These are phyloP conservation scores for Dendrobium nobile DNA, from an alignment of 106 monocot genomes.

Conservation along the genomic window DNA sequence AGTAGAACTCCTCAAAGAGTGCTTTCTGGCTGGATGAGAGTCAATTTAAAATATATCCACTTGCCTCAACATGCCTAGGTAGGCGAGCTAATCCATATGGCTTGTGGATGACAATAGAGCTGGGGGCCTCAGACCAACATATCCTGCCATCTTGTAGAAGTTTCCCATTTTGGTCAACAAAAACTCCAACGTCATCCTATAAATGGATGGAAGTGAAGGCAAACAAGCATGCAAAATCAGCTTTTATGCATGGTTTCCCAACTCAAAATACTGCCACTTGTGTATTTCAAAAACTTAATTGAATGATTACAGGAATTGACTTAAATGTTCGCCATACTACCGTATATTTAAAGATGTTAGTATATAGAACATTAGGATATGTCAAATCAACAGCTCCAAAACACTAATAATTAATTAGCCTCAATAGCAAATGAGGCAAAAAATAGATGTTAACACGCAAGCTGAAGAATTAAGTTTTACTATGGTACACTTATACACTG, in stretches of 20 bases:
- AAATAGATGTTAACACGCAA: background rate
- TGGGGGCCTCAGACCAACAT: constrained; percentile 89
- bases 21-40: background rate
- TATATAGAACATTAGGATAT: background rate
- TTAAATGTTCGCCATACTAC: background rate
- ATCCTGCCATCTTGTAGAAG: constrained; percentile 92
- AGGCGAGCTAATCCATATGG: constrained; percentile 84
- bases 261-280: background rate
- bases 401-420: background rate
- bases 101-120: constrained; percentile 64
- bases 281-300: background rate
- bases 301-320: background rate
- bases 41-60: background rate
- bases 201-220: constrained; percentile 6
- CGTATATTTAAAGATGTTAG: background rate
- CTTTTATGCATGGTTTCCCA: background rate
- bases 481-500: background rate
- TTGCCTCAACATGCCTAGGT: constrained; percentile 75
- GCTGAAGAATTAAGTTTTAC: background rate
- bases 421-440: background rate
- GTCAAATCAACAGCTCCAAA: background rate
- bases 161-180: constrained; percentile 99
- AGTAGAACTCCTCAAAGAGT: constrained; percentile 2
- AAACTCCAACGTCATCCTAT: constrained; percentile 95
- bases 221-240: background rate